A percentile compares a stretch with the other conserved stretches of the same genome.
Conservation (phyloP, 2,329 filamentous ascomycete genomes). For the Aureobasidium sp. region DNA sequence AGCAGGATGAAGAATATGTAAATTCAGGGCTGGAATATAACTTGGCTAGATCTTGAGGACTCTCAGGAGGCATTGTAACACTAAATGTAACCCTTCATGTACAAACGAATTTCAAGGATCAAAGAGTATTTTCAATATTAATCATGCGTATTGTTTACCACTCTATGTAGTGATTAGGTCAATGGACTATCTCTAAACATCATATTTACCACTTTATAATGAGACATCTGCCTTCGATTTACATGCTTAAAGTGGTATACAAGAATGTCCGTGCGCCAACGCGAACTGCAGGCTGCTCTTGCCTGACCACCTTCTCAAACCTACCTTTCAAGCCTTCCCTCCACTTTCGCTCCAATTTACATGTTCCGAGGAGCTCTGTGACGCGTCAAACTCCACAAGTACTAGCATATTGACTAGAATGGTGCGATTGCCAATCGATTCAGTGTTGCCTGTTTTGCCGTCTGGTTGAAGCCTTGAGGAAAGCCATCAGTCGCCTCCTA, state of each 20-base stretch:
- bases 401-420: neutral
- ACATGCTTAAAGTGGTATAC: neutral
- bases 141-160: too few species aligned
- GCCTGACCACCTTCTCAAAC: neutral
- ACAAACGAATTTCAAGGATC: constrained; percentile 2
- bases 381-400: neutral
- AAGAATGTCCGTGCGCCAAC: neutral
- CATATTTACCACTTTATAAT: too few species aligned
- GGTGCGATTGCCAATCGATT: neutral
- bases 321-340: neutral
- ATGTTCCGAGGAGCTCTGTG: neutral
- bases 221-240: too few species aligned
- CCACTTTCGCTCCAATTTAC: neutral
- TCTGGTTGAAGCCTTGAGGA: constrained; percentile 6
- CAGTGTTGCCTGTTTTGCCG: constrained; percentile 7
- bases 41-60: neutral
- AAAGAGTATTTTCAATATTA: neutral
- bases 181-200: too few species aligned
- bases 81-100: constrained; percentile 2
- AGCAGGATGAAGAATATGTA: constrained; percentile 18
- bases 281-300: neutral
- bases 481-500: neutral
- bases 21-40: neutral
- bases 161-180: too few species aligned
- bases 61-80: neutral